Evolutionary conservation across 306 rosid species (phyloP).

Genomic region (Canavalia ensiformis): DNA sequence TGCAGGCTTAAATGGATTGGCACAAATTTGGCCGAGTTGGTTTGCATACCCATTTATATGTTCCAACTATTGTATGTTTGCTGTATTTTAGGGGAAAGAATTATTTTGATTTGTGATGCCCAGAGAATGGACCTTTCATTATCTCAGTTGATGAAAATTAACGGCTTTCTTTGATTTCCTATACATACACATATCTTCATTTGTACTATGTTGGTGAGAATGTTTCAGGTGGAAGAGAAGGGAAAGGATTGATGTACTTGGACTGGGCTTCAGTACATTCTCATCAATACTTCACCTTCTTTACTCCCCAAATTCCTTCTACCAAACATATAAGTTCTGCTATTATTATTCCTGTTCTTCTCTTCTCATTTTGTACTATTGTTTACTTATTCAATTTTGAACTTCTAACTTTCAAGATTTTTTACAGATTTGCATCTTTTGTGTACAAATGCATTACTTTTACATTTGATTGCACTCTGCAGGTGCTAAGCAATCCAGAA

Average conservation of each 20-base stretch:
- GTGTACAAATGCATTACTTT: conserved; percentile 19
- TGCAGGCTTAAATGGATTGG: neutral
- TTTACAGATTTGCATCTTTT: conserved; percentile 18
- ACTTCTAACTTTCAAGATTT: neutral
- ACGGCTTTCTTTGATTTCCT: conserved; percentile 22
- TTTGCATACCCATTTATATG: neutral
- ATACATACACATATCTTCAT: neutral
- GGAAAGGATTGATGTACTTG: conserved; percentile 20
- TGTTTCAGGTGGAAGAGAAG: conserved; percentile 13
- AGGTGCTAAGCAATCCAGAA: conserved; percentile 99
- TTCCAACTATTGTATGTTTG: conserved; percentile 15
- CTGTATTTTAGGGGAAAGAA: conserved; percentile 19
- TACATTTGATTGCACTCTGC: conserved; percentile 46
- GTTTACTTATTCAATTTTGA: conserved; percentile 15
- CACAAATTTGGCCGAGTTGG: neutral
- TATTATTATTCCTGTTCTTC: conserved; percentile 1
- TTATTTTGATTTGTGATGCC: conserved; percentile 22
- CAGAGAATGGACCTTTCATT: conserved; percentile 34
- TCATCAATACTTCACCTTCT: conserved; percentile 14
- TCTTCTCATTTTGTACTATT: conserved; percentile 27
- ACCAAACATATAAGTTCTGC: conserved; percentile 20
- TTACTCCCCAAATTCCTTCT: neutral
- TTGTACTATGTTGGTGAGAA: conserved; percentile 18
- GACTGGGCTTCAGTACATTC: conserved; percentile 21
- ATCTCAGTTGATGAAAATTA: conserved; percentile 24